phyloP scores from a whole-genome alignment of 2,329 filamentous ascomycete species.

The Dothideomycetes sp. region DNA sequence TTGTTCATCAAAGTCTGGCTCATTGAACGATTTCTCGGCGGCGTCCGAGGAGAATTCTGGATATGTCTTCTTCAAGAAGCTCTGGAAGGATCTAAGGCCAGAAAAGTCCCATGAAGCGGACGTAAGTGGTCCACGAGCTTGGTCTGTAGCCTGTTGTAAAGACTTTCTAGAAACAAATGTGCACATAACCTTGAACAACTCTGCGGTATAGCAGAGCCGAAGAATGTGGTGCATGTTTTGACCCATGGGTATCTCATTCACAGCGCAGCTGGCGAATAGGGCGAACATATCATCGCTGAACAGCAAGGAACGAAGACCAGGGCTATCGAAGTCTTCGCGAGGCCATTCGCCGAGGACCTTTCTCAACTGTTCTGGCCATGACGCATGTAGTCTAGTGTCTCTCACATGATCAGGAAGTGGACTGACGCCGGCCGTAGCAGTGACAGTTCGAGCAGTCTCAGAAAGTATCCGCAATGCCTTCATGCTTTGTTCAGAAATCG shows the following conservation, averaged over 20 bases:
- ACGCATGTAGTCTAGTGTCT: slow-evolving; percentile 7
- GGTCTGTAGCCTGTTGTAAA: neutral
- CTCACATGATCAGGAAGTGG: slow-evolving; percentile 2
- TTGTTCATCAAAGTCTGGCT: neutral
- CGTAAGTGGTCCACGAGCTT: slow-evolving; percentile 10
- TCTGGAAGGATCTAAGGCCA: slow-evolving; percentile 5
- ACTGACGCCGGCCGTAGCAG: slow-evolving; percentile 6
- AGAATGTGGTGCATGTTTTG: slow-evolving; percentile 67
- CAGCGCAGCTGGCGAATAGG: slow-evolving; percentile 65
- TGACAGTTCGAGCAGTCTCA: slow-evolving; percentile 50
- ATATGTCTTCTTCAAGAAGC: slow-evolving; percentile 5
- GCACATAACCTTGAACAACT: slow-evolving; percentile 73
- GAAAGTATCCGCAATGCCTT: slow-evolving; percentile 81
- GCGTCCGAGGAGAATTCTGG: too few species aligned
- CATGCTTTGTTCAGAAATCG: slow-evolving; percentile 71
- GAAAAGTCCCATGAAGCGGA: slow-evolving; percentile 9
- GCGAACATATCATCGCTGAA: slow-evolving; percentile 64
- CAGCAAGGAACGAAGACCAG: slow-evolving; percentile 42
- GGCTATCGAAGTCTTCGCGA: slow-evolving; percentile 26
- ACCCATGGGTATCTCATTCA: slow-evolving; percentile 48
- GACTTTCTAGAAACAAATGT: slow-evolving; percentile 23
- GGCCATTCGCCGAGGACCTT: slow-evolving; percentile 18
- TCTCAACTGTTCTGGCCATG: slow-evolving; percentile 5
- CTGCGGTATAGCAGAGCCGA: slow-evolving; percentile 78
- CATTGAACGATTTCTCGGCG: neutral